These are phyloP conservation scores for Primulina eburnea DNA, from an alignment of 257 asterid species.

Conservation along the genomic window DNA sequence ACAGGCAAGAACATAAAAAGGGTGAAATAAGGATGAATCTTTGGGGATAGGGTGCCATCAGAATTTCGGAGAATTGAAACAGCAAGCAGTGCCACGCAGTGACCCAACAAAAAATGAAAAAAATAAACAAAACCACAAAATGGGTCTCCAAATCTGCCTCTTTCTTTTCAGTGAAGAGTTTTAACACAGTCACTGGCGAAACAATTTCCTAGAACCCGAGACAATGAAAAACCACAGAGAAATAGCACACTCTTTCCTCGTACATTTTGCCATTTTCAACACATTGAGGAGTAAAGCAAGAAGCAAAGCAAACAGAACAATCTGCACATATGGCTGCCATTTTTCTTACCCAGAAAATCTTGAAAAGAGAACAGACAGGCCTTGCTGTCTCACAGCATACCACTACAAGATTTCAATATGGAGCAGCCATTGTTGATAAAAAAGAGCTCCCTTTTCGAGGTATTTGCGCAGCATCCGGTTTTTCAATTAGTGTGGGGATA, in stretches of 20 bases:
- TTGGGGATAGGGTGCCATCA: conserved; percentile 16
- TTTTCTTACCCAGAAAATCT: neutral
- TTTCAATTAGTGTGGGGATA: neutral
- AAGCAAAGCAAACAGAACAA: neutral
- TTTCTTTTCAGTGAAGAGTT: neutral
- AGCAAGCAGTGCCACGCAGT: neutral
- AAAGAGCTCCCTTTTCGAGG: neutral
- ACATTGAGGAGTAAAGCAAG: neutral
- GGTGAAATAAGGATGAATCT: conserved; percentile 2
- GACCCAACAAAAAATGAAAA: neutral
- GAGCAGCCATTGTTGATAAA: neutral
- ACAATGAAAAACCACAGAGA: neutral
- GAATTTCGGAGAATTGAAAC: neutral
- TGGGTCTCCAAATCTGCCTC: neutral
- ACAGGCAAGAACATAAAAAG: conserved; percentile 19
- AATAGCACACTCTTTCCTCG: neutral
- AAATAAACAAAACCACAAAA: neutral
- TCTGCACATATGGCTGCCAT: neutral
- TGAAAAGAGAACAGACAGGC: neutral
- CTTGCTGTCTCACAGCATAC: neutral
- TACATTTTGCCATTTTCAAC: neutral
- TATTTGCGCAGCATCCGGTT: neutral
- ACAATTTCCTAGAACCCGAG: neutral
- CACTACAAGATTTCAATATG: neutral
- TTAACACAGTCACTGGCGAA: neutral